Percentiles rank a stretch among this genome's conserved stretches.
These are phyloP conservation scores for Flaveria sonorensis DNA, from an alignment of 129 eudicot species.

Conservation along the genomic window DNA sequence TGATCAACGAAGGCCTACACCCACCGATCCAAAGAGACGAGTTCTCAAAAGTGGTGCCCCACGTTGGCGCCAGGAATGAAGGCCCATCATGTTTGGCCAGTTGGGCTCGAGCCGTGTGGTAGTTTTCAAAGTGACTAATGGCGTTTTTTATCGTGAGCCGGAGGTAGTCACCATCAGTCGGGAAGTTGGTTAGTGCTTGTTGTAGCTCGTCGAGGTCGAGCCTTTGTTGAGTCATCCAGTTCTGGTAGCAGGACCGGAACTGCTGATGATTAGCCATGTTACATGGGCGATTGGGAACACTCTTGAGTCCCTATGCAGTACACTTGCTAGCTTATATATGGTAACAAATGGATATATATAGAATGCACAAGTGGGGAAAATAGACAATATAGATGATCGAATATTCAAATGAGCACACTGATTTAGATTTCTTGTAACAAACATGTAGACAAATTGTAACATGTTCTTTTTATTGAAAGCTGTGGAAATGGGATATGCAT, in stretches of 20 bases:
- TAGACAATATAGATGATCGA: neutral
- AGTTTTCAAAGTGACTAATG: constrained; percentile 45
- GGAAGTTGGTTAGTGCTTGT: constrained; percentile 24
- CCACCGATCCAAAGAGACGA: constrained; percentile 48
- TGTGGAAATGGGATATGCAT: neutral
- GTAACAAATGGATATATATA: neutral
- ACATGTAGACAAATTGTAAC: neutral
- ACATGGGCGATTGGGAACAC: neutral
- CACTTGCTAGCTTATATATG: neutral
- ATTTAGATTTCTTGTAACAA: neutral
- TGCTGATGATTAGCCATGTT: neutral
- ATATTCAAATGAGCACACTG: neutral
- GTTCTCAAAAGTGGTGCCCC: constrained; percentile 50
- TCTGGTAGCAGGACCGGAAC: constrained; percentile 20
- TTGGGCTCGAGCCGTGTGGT: constrained; percentile 26
- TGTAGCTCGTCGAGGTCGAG: constrained; percentile 44
- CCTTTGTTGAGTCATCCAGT: constrained; percentile 49
- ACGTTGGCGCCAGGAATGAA: constrained; percentile 42
- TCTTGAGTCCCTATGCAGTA: neutral
- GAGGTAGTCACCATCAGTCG: constrained; percentile 25
- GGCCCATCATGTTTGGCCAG: constrained; percentile 42
- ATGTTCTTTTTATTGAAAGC: neutral
- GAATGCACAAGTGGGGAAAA: constrained; percentile 12
- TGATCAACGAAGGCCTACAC: constrained; percentile 35
- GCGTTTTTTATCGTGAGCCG: constrained; percentile 24